These are phyloP conservation scores for Anthostomella pinea DNA, from an alignment of 2,329 filamentous ascomycete species.

Conservation along the genomic window DNA sequence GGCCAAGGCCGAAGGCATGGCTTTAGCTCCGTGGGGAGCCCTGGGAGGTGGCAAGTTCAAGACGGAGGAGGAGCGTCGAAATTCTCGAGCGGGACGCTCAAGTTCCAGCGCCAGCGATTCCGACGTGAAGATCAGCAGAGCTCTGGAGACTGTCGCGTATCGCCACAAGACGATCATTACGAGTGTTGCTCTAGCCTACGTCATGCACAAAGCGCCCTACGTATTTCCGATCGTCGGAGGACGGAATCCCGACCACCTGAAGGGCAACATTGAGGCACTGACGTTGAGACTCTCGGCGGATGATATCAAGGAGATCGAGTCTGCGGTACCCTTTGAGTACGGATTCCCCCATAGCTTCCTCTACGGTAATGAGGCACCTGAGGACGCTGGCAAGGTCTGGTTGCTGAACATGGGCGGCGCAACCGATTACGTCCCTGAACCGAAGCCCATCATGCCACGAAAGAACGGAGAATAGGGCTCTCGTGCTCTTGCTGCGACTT, in stretches of 20 bases:
- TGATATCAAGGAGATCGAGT: slow-evolving; percentile 54
- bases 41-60: slow-evolving; percentile 53
- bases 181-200: slow-evolving; percentile 54
- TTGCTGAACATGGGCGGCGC: slow-evolving; percentile 45
- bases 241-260: slow-evolving; percentile 49
- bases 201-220: slow-evolving; percentile 48
- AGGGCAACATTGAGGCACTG: slow-evolving; percentile 55
- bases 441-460: slow-evolving; percentile 40
- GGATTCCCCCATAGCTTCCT: slow-evolving; percentile 60
- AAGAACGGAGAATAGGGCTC: slow-evolving; percentile 42
- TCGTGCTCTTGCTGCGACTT: slow-evolving; percentile 15
- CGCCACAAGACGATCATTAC: slow-evolving; percentile 57
- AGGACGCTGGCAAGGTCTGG: slow-evolving; percentile 41
- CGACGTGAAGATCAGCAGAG: slow-evolving; percentile 53
- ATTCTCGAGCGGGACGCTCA: slow-evolving; percentile 45
- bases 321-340: slow-evolving; percentile 48
- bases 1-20: slow-evolving; percentile 60
- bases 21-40: slow-evolving; percentile 57
- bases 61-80: slow-evolving; percentile 38
- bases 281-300: slow-evolving; percentile 46
- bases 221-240: slow-evolving; percentile 54
- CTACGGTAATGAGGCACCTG: slow-evolving; percentile 34
- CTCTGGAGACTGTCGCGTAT: slow-evolving; percentile 57
- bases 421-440: slow-evolving; percentile 48
- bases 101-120: slow-evolving; percentile 43